Conservation (phyloP, 225 moss, liverwort and hornwort genomes). For the Marchantia paleacea region DNA sequence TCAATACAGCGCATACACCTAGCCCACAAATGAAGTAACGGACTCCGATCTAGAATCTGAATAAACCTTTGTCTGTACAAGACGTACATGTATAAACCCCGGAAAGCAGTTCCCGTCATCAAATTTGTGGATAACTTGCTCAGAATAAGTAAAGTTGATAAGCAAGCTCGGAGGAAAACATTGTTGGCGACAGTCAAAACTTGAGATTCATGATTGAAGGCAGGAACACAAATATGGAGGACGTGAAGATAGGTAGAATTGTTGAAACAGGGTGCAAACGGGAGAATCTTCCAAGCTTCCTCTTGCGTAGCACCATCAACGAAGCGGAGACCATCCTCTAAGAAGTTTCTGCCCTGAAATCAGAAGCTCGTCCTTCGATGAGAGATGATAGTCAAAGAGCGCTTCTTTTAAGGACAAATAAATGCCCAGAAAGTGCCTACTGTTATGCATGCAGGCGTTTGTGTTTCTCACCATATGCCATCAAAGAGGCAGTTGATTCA, state of each 20-base stretch:
- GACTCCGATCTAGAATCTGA: background rate
- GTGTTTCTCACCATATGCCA: background rate
- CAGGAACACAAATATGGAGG: background rate
- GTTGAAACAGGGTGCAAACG: too few relatives aligned
- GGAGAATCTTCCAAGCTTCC: background rate
- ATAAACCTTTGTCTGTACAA: background rate
- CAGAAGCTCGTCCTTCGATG: background rate
- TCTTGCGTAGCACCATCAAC: background rate
- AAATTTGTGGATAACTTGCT: background rate
- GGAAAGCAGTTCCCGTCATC: background rate
- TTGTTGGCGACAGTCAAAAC: background rate
- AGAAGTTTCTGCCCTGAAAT: background rate
- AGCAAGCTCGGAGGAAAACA: background rate
- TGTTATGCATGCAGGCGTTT: background rate
- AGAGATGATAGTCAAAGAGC: background rate
- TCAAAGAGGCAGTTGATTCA: background rate
- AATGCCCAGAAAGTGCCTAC: background rate
- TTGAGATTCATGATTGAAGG: background rate
- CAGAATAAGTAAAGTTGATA: background rate
- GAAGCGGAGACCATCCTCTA: background rate
- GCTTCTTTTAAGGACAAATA: background rate
- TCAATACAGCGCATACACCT: background rate
- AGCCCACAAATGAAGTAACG: background rate
- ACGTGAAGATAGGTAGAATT: too few relatives aligned
- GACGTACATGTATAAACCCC: background rate